Evolutionary conservation across 1,284 basidiomycete species (phyloP), one percentile per base, ranked within the genome.

Genomic region (Ceratobasidium sp.): DNA sequence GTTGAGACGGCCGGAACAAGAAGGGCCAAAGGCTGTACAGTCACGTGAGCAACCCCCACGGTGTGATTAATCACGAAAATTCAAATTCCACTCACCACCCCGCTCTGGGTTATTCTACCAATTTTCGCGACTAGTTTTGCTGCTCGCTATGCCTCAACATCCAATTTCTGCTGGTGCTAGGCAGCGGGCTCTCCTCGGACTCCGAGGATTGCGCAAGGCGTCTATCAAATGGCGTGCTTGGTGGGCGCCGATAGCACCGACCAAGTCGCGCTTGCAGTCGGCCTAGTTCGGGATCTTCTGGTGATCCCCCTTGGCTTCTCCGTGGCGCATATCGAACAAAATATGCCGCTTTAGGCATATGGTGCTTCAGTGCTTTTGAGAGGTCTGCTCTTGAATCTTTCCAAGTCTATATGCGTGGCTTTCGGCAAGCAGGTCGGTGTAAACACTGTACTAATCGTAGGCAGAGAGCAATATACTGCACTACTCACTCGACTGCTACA

Each of bases 201-300:
- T 5, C 27, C 53, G 31, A 31, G 27, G 9, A 31, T 56, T 22
- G 53, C 53, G 53, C 53, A 56, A 56, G 53, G 53, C 53, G 53
- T 31, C 27, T 31, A 56, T 56, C 53, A 56, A 56, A 56, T 56
- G 53, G 53, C 53, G 53, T 56, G 53, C 53, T 56, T 56, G 13
- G 8, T 16, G 6, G 27, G 13, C 53, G 29, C 53, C 13, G 27
- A 14, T 5, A 31, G 19, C 13, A 56, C 31, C 27, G 53, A 24
- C 8, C 51, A 27, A 24, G 27, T 11, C 11, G 53, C 29, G 53
- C 2, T 56, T 31, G 27, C 13, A 3, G 53, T 56, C 53, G 53
- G 53, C 27, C 27, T 24, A 56, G 27, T 56, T 29, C 34, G 34
- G 34, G 34, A 34, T 34, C 2, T 8, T 34, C 34, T 34, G 2